A percentile compares a stretch with the other conserved stretches of the same genome.
Evolutionary conservation across 1,284 basidiomycete genomes (phyloP).

Genomic region (Melampsora americana): DNA sequence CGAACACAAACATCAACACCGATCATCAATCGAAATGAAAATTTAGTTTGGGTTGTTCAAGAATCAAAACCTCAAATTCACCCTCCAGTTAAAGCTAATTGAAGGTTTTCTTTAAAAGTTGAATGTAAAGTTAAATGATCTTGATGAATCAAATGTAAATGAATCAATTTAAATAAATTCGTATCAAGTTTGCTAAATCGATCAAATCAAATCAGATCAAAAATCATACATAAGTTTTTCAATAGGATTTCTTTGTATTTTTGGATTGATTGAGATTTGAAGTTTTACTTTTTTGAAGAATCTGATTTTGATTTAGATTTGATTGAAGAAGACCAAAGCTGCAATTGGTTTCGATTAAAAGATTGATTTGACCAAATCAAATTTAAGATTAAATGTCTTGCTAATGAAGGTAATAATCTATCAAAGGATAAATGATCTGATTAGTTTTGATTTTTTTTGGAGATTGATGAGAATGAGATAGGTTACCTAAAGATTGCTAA

Average conservation of each 20-base stretch:
- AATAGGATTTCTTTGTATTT: too few relatives aligned
- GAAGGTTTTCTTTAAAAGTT: conserved; percentile 73
- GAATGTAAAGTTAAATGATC: conserved; percentile 62
- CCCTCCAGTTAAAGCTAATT: conserved; percentile 89
- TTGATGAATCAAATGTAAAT: conserved; percentile 71
- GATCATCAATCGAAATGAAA: not conserved
- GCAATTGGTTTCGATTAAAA: conserved; percentile 68
- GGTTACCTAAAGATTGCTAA: conserved; percentile 83
- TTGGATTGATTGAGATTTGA: conserved; percentile 59
- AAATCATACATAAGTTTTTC: not conserved
- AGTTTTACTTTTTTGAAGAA: too few relatives aligned
- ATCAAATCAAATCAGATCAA: too few relatives aligned
- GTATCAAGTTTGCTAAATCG: conserved; percentile 67
- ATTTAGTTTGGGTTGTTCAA: too few relatives aligned
- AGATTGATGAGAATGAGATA: conserved; percentile 34
- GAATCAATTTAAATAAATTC: conserved; percentile 65
- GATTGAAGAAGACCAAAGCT: conserved; percentile 69
- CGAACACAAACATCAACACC: conserved; percentile 43
- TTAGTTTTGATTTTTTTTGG: conserved; percentile 39
- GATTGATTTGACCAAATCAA: conserved; percentile 83
- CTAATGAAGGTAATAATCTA: conserved; percentile 78
- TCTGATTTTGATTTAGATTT: conserved; percentile 67
- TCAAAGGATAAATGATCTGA: conserved; percentile 54
- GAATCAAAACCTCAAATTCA: conserved; percentile 56
- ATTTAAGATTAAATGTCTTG: conserved; percentile 86